These are phyloP conservation scores for Dryas alaskensis DNA, from an alignment of 306 rosid species.

Conservation along the genomic window DNA sequence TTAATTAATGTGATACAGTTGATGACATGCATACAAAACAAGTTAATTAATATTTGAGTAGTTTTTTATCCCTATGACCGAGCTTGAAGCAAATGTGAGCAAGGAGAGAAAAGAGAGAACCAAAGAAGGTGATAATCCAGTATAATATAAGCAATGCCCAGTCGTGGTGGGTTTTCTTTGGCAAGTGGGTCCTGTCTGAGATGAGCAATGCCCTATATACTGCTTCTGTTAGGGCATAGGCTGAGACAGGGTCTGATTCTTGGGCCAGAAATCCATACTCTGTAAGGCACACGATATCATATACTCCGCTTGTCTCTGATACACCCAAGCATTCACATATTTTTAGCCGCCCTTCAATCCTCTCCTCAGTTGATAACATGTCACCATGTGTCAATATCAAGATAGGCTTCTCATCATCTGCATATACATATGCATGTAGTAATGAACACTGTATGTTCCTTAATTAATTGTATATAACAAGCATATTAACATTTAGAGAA, in stretches of 20 bases:
- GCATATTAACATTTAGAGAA: no score
- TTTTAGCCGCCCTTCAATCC: slow-evolving; percentile 39
- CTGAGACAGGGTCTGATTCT: slow-evolving; percentile 44
- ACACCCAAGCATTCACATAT: slow-evolving; percentile 33
- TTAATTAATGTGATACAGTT: no score
- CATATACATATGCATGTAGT: not conserved
- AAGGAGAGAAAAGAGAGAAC: slow-evolving; percentile 32
- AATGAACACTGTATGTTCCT: no score
- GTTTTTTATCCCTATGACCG: slow-evolving; percentile 16
- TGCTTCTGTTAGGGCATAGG: slow-evolving; percentile 40
- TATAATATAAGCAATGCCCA: slow-evolving; percentile 27
- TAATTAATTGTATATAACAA: no score
- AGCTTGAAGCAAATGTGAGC: slow-evolving; percentile 38
- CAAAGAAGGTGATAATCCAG: slow-evolving; percentile 33
- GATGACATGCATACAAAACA: no score
- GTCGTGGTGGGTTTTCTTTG: slow-evolving; percentile 30
- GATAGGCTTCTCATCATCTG: slow-evolving; percentile 43
- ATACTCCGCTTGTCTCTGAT: slow-evolving; percentile 44
- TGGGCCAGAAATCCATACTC: slow-evolving; percentile 41
- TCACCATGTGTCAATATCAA: slow-evolving; percentile 49
- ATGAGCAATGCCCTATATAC: slow-evolving; percentile 39
- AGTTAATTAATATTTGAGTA: not conserved
- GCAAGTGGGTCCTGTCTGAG: slow-evolving; percentile 37
- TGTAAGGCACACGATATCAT: slow-evolving; percentile 41
- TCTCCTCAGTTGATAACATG: slow-evolving; percentile 44